These are phyloP conservation scores for Suillus decipiens DNA, from an alignment of 768 basidiomycete genomes.

Conservation along the genomic window DNA sequence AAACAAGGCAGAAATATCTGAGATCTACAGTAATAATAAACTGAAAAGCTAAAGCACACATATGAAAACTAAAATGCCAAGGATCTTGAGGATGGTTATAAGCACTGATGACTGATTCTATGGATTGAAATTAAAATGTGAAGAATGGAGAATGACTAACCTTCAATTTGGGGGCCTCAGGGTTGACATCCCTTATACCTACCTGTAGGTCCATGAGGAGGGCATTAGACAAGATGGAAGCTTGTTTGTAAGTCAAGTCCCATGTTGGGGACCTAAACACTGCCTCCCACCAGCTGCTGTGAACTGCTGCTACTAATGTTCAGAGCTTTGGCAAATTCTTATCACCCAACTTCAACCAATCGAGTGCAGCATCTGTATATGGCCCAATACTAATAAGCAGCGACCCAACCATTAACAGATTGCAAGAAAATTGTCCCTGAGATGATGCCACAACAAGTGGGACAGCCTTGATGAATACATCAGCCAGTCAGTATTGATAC, in stretches of 20 bases:
- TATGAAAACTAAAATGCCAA: not conserved
- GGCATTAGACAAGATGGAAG: slow-evolving; percentile 4
- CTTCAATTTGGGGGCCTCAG: not conserved
- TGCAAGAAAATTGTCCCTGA: not conserved
- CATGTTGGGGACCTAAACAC: not conserved
- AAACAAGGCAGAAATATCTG: not conserved
- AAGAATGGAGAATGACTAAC: not conserved
- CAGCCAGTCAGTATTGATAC: not conserved
- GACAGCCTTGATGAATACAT: not conserved
- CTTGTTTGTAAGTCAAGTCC: slow-evolving; percentile 9
- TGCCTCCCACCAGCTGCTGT: slow-evolving; percentile 11
- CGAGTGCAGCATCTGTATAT: slow-evolving; percentile 8
- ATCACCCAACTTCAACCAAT: slow-evolving; percentile 8
- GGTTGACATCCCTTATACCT: slow-evolving; percentile 1
- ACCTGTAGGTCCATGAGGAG: slow-evolving; percentile 8
- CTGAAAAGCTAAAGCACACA: not conserved
- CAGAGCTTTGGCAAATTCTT: slow-evolving; percentile 4
- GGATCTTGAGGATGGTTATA: not conserved
- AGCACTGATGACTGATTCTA: not conserved
- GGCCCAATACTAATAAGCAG: slow-evolving; percentile 15
- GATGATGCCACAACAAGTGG: not conserved
- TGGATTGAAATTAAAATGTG: not conserved
- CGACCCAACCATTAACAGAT: not conserved
- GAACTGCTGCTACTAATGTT: slow-evolving; percentile 2
- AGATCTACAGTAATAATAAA: slow-evolving; percentile 1